A percentile compares a stretch with the other conserved stretches of the same genome.
These are phyloP conservation scores for Myotisia sp. DNA, from an alignment of 2,329 filamentous ascomycete genomes.

Conservation along the genomic window DNA sequence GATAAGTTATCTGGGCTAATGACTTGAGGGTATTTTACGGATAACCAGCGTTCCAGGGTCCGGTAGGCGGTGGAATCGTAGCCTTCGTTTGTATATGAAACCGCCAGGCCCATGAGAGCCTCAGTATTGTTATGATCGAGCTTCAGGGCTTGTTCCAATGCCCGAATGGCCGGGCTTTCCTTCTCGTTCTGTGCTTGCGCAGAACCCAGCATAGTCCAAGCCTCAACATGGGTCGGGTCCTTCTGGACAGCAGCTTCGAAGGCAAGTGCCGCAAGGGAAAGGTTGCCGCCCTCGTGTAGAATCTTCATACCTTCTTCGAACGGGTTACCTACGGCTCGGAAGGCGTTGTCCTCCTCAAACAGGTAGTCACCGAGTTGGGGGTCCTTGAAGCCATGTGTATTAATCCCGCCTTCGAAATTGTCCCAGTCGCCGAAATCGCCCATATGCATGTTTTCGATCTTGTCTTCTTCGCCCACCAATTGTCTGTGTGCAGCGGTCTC, in stretches of 20 bases:
- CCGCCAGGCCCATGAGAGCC: constrained; percentile 86
- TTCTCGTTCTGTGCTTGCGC: constrained; percentile 98
- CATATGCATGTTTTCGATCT: constrained; percentile 39
- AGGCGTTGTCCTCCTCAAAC: constrained; percentile 89
- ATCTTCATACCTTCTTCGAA: constrained; percentile 90
- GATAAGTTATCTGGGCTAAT: constrained; percentile 59
- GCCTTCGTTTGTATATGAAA: constrained; percentile 96
- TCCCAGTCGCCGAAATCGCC: constrained; percentile 72
- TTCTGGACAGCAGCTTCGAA: constrained; percentile 94
- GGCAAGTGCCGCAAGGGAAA: constrained; percentile 81
- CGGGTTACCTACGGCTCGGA: constrained; percentile 64
- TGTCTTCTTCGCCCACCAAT: constrained; percentile 51
- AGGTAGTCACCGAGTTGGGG: constrained; percentile 77
- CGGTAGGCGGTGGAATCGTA: constrained; percentile 96
- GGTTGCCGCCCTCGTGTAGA: constrained; percentile 82
- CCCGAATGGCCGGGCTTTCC: constrained; percentile 86
- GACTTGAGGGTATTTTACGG: constrained; percentile 81
- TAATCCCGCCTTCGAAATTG: constrained; percentile 50
- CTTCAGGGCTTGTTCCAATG: constrained; percentile 79
- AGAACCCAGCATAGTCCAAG: constrained; percentile 83
- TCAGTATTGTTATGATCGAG: constrained; percentile 74
- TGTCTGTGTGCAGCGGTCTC: constrained; percentile 35
- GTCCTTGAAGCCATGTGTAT: constrained; percentile 57
- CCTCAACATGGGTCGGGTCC: constrained; percentile 71
- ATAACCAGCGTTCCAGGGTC: constrained; percentile 90